A percentile compares a stretch with the other conserved stretches of the same genome.
Conservation (phyloP, 164 flowering plant genomes). For the Cinnamomum chago region DNA sequence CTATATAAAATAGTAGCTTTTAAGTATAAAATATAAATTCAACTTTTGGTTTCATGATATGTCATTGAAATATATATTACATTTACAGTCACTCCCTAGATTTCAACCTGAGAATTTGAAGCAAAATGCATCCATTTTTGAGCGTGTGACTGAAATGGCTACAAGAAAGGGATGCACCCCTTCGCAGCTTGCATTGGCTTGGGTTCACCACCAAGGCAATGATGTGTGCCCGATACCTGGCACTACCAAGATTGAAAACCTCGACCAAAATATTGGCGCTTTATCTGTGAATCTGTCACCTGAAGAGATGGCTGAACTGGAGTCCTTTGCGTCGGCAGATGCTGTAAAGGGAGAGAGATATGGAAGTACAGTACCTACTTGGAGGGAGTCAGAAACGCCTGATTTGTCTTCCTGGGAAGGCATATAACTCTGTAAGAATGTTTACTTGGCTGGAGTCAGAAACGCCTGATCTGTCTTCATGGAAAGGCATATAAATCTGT, state of each 20-base stretch:
- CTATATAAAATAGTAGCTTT: no score
- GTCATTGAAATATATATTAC: neutral
- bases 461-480: slow-evolving; percentile 26
- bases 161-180: slow-evolving; percentile 35
- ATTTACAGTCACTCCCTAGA: slow-evolving; percentile 29
- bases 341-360: slow-evolving; percentile 29
- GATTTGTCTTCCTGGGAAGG: no score
- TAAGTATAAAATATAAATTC: no score
- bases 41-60: neutral
- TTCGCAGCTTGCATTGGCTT: slow-evolving; percentile 39
- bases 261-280: slow-evolving; percentile 41
- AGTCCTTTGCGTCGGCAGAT: slow-evolving; percentile 21
- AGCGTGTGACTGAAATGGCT: slow-evolving; percentile 26
- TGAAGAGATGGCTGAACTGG: slow-evolving; percentile 39
- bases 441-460: no score
- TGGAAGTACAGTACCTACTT: neutral
- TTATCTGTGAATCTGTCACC: slow-evolving; percentile 30
- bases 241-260: slow-evolving; percentile 46
- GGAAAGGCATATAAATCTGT: slow-evolving; percentile 15
- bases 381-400: slow-evolving; percentile 16
- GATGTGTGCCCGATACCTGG: slow-evolving; percentile 46
- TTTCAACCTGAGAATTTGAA: slow-evolving; percentile 31
- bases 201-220: slow-evolving; percentile 39
- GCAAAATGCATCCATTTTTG: slow-evolving; percentile 26
- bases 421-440: no score